Base-by-base conservation (phyloP, 352 stramenopile genomes). In the Phytophthora citrophthora region DNA sequence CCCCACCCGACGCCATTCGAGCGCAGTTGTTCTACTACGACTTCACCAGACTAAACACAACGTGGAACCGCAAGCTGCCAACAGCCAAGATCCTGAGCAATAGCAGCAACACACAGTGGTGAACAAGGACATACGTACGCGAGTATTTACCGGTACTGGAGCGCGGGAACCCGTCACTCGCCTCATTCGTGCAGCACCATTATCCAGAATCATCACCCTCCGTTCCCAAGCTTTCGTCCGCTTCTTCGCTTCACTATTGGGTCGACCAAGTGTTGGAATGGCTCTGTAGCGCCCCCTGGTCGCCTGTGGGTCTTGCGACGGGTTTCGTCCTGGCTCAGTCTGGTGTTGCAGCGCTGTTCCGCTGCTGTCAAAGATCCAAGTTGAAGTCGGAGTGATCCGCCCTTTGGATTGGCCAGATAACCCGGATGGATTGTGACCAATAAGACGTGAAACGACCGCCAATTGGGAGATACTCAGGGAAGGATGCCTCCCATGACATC, bases 11-110 rank as follows among this genome's bases (percentile, higher is more conserved):
- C 20, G 72, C 73, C 20, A 76, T 87, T 32, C 82, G 86, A 29
- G 82, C 83, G 12, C 72, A 76, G 24, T 61, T 95, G 15, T 96
- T 95, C 68, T 75, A 92, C 45, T 97, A 97, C 68, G 91, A 95
- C 70, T 97, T 95, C 48, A 96, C 88, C 27, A 69, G 89, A 8
- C 36, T 80, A 15, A 74, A 91, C 23, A 87, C 72, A n/a, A 60
- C 83, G 18, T 96, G 83, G 88, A 76, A 69, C 20, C 65, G 64
- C 9, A 45, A 51, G n/a, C 41, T 81, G 1, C 68, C 77, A 3
- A 76, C 49, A 1, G 64, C 54, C 8, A 66, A 61, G 27, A 70
- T 88, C 8, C 24, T 87, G 18, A 29, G 54, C 13, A 71, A 68
- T 26, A 45, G 24, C 2, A 67, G 23, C 23, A 55, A 73, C 61